Evolutionary conservation across 768 basidiomycete species (phyloP), one percentile per base, ranked within the genome.

Genomic region (Pleurotus cornucopiae): DNA sequence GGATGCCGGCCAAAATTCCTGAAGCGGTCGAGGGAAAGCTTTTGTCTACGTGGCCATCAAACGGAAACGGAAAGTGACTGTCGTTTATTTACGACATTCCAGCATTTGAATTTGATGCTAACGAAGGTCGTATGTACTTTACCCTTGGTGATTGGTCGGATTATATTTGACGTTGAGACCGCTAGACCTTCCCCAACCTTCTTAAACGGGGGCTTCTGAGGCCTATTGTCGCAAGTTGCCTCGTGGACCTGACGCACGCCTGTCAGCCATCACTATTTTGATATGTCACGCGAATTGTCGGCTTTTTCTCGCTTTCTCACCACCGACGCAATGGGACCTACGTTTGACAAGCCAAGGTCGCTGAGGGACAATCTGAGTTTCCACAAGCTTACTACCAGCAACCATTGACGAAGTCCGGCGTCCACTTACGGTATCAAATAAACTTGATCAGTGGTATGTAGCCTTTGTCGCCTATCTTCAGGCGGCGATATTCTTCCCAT

Each of bases 251-350:
- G 21, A 16, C 14, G 16, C 21, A 51, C 30, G 12, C 37, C 12
- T 20, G 18, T 13, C 11, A 40, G 18, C 20, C n/a, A 44, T 44
- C 41, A 44, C 20, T 6, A 21, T 37, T 23, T 37, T 23, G 26
- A 11, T 37, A 16, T 51, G 30, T 53, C 23, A 37, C 18, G 51
- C 39, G 51, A 53, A 53, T 53, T 53, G 51, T 53, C 51, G 51
- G 51, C 25, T 23, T 53, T 53, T 53, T n/a, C 39, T 53, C 51
- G 51, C 51, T 23, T 53, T 53, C 39, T 53, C 51, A 53, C 51
- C 37, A 34, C 30, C 30, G 3, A 34, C 30, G 3, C 30, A 34
- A 34, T 34, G 30, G 30, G 9, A 11, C 30, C 30, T 34, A 34
- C 30, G 30, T 2, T 34, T 34, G 30, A 34, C 30, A 34, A 30